Evolutionary conservation across 345 rosid species (phyloP).

Genomic region (Isatis tinctoria): DNA sequence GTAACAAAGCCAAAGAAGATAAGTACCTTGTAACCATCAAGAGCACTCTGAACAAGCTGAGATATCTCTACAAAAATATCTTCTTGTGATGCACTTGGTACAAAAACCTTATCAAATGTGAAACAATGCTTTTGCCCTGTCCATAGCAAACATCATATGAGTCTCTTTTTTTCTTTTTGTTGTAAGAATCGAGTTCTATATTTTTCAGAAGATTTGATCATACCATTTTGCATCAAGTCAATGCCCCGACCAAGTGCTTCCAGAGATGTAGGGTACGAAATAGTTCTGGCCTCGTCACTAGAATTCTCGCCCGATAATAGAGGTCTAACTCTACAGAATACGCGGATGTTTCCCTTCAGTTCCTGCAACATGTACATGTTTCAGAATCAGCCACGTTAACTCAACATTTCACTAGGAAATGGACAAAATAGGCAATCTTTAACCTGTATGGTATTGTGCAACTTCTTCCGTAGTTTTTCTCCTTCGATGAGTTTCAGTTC

Average conservation of each 20-base stretch:
- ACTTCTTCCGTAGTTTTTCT: conserved; percentile 85
- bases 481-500: conserved; percentile 88
- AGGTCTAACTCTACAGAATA: conserved; percentile 96
- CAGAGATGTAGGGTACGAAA: conserved; percentile 70
- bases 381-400: not conserved
- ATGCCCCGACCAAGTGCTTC: conserved; percentile 81
- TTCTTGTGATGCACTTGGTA: conserved; percentile 74
- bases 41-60: conserved; percentile 98
- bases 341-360: conserved; percentile 95
- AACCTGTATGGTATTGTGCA: conserved; percentile 97
- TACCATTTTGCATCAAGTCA: conserved; percentile 81
- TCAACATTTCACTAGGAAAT: not conserved
- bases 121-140: conserved; percentile 84
- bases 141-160: conserved; percentile 14
- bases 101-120: conserved; percentile 84
- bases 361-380: conserved; percentile 50
- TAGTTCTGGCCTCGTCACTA: conserved; percentile 47
- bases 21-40: conserved; percentile 96
- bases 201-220: not conserved
- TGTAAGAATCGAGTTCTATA: not conserved
- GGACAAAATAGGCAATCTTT: not conserved
- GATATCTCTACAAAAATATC: conserved; percentile 93
- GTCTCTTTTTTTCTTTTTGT: not conserved
- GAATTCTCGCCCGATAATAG: conserved; percentile 62
- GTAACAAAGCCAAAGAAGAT: not conserved